These are phyloP conservation scores for Castanea mollissima DNA, from an alignment of 306 rosid species.

Conservation along the genomic window DNA sequence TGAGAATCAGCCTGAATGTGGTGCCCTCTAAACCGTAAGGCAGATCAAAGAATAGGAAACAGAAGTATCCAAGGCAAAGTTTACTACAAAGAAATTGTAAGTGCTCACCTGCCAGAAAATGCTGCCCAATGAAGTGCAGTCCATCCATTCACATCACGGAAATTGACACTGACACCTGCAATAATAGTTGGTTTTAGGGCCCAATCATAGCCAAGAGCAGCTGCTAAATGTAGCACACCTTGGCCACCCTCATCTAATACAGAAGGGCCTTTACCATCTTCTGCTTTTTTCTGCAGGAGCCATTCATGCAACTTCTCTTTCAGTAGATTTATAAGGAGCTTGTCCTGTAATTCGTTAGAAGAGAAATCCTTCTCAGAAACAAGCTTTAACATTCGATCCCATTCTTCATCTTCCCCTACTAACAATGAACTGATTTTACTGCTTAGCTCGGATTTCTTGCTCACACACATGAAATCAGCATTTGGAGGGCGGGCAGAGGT, in stretches of 20 bases:
- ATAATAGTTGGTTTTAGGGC: slow-evolving; percentile 62
- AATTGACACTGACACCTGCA: slow-evolving; percentile 82
- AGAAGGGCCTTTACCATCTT: slow-evolving; percentile 85
- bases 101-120: slow-evolving; percentile 72
- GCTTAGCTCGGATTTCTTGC: slow-evolving; percentile 44
- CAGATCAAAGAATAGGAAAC: not conserved
- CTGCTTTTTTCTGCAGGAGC: slow-evolving; percentile 70
- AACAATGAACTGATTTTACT: slow-evolving; percentile 59
- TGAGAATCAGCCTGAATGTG: not conserved
- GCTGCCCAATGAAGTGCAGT: slow-evolving; percentile 99
- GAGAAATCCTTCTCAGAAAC: slow-evolving; percentile 47
- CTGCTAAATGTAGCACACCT: slow-evolving; percentile 88
- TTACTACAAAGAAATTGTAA: not conserved
- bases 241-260: slow-evolving; percentile 75
- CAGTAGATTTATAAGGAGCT: slow-evolving; percentile 59
- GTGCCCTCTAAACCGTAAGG: not conserved
- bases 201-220: slow-evolving; percentile 91
- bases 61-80: not conserved
- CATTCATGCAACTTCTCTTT: slow-evolving; percentile 66
- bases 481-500: slow-evolving; percentile 28
- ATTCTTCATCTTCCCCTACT: slow-evolving; percentile 45
- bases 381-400: slow-evolving; percentile 35
- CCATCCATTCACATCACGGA: slow-evolving; percentile 91
- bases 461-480: slow-evolving; percentile 23
- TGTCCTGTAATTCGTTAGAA: slow-evolving; percentile 47